A percentile compares a stretch with the other conserved stretches of the same genome.
Evolutionary conservation across 352 stramenopile species (phyloP).

Genomic region (Phytophthora rubi): DNA sequence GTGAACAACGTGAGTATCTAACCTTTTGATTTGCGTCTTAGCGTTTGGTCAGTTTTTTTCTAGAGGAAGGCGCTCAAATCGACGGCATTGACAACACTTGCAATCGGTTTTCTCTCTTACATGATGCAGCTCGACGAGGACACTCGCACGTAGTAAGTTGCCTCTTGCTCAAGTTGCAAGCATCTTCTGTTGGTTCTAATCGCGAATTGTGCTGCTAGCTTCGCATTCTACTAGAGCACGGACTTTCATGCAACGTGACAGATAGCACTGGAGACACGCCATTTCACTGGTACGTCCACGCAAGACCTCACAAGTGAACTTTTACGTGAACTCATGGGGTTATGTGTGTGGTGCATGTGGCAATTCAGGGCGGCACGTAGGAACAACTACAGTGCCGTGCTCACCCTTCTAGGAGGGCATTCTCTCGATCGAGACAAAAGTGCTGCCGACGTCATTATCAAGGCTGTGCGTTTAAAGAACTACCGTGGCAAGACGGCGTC

Average conservation of each 20-base stretch:
- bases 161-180: neutral
- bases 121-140: conserved; percentile 66
- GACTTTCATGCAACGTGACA: conserved; percentile 45
- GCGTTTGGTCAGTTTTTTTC: conserved; percentile 60
- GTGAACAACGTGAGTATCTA: neutral
- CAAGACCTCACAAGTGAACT: neutral
- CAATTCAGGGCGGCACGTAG: conserved; percentile 54
- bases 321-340: neutral
- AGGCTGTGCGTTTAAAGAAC: conserved; percentile 51
- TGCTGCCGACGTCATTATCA: conserved; percentile 37
- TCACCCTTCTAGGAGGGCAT: conserved; percentile 55
- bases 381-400: conserved; percentile 66
- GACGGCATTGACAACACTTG: conserved; percentile 55
- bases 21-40: conserved; percentile 14
- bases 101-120: conserved; percentile 71
- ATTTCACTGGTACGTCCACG: conserved; percentile 62
- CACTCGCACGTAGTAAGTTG: conserved; percentile 54
- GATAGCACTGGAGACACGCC: conserved; percentile 67
- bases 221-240: conserved; percentile 49
- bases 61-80: conserved; percentile 66
- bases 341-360: neutral
- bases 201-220: conserved; percentile 38
- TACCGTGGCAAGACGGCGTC: conserved; percentile 51
- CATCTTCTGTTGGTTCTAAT: neutral
- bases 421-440: conserved; percentile 36